A percentile compares a stretch with the other conserved stretches of the same genome.
Evolutionary conservation across 257 asterid species (phyloP).

Genomic region (Solanum arcanum): DNA sequence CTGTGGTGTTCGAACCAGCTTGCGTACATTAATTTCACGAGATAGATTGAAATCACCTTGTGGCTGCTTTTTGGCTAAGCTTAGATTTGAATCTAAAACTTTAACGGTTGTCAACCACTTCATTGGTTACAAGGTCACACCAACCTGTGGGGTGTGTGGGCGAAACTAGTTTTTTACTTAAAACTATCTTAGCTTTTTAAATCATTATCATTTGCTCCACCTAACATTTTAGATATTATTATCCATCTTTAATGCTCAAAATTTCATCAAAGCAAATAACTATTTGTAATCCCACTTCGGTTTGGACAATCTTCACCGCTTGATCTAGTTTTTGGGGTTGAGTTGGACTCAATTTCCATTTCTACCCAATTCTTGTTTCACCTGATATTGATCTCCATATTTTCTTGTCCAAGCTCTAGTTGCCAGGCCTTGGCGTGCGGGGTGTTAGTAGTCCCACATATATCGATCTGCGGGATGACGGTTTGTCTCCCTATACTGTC

Average conservation of each 20-base stretch:
- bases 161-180: neutral
- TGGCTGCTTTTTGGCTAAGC: neutral
- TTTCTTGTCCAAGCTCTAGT: neutral
- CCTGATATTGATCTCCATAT: neutral
- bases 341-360: neutral
- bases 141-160: neutral
- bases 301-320: neutral
- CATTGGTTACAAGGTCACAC: neutral
- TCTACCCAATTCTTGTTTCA: neutral
- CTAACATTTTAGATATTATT: neutral
- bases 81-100: neutral
- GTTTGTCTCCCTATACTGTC: neutral
- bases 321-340: neutral
- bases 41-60: neutral
- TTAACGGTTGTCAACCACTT: neutral
- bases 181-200: neutral
- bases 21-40: neutral
- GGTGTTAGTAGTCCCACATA: neutral
- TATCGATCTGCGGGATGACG: neutral
- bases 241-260: neutral
- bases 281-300: neutral
- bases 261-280: neutral
- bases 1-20: neutral
- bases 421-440: neutral
- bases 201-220: neutral